A percentile compares a stretch with the other conserved stretches of the same genome.
These are phyloP conservation scores for Colletotrichum truncatum DNA, from an alignment of 2,329 filamentous ascomycete genomes.

Conservation along the genomic window DNA sequence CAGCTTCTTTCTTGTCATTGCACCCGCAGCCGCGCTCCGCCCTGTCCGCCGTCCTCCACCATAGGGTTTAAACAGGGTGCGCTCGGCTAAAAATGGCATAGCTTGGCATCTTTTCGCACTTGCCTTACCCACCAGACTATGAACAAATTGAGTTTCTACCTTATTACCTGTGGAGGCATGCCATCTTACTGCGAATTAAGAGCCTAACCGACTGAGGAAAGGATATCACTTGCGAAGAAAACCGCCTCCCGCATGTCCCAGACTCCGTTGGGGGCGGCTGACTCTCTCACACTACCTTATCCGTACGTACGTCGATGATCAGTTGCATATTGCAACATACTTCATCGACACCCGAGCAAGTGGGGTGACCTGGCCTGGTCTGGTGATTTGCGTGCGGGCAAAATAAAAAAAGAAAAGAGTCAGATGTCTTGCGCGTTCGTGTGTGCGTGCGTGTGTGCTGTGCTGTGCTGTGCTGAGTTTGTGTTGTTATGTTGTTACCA, in stretches of 20 bases:
- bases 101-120: not conserved
- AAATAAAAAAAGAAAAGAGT: not conserved
- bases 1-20: not conserved
- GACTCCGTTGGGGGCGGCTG: not conserved
- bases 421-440: not conserved
- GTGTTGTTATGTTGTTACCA: not conserved
- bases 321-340: not conserved
- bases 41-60: slow-evolving; percentile 14
- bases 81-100: not conserved
- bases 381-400: not conserved
- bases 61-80: slow-evolving; percentile 15
- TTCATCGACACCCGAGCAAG: not conserved
- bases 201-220: slow-evolving; percentile 16
- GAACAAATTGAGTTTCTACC: slow-evolving; percentile 17
- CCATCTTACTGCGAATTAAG: not conserved
- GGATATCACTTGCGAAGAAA: not conserved
- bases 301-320: not conserved
- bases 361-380: not conserved
- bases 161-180: slow-evolving; percentile 12
- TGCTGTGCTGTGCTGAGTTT: not conserved
- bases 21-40: slow-evolving; percentile 24
- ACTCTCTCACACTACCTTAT: not conserved
- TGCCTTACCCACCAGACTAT: slow-evolving; percentile 13
- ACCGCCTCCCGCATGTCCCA: not conserved
- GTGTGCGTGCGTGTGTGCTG: not conserved